Conservation (phyloP, 371 early-diverging fungal genomes). For the Chytridiales sp. region DNA sequence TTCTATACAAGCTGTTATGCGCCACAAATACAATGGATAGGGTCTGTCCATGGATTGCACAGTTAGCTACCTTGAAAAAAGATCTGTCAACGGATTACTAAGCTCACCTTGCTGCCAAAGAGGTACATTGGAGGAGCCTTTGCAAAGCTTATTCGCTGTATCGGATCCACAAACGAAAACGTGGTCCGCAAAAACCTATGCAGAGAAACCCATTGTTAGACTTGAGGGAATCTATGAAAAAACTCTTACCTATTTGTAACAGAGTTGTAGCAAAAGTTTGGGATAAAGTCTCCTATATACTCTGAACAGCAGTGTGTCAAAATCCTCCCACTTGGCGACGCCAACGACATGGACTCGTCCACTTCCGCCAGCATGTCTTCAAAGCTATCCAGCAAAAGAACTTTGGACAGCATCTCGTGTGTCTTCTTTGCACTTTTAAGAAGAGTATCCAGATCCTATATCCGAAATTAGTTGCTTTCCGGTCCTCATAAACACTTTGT, state of each 20-base stretch:
- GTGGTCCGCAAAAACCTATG: constrained; percentile 32
- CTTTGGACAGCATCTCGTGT: constrained; percentile 31
- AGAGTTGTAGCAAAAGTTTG: constrained; percentile 42
- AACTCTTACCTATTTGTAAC: constrained; percentile 35
- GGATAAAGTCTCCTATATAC: constrained; percentile 39
- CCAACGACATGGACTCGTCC: constrained; percentile 36
- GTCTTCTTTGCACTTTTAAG: constrained; percentile 30
- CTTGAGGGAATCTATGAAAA: not conserved
- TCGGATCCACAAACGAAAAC: constrained; percentile 26
- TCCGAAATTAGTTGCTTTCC: not conserved
- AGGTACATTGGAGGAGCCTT: constrained; percentile 43
- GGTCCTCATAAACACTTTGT: not conserved
- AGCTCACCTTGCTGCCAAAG: constrained; percentile 40
- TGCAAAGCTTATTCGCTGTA: constrained; percentile 22
- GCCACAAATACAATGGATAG: constrained; percentile 35
- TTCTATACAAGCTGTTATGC: constrained; percentile 30
- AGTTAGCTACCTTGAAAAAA: not conserved
- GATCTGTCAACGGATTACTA: not conserved
- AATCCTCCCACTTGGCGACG: constrained; percentile 41
- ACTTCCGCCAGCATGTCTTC: constrained; percentile 47
- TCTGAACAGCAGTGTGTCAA: constrained; percentile 41
- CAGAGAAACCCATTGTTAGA: not conserved
- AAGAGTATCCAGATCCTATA: constrained; percentile 44
- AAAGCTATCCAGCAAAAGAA: constrained; percentile 40
- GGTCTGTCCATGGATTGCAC: constrained; percentile 20